phyloP scores from a whole-genome alignment of 495 filamentous ascomycete species.

The Choiromyces venosus region DNA sequence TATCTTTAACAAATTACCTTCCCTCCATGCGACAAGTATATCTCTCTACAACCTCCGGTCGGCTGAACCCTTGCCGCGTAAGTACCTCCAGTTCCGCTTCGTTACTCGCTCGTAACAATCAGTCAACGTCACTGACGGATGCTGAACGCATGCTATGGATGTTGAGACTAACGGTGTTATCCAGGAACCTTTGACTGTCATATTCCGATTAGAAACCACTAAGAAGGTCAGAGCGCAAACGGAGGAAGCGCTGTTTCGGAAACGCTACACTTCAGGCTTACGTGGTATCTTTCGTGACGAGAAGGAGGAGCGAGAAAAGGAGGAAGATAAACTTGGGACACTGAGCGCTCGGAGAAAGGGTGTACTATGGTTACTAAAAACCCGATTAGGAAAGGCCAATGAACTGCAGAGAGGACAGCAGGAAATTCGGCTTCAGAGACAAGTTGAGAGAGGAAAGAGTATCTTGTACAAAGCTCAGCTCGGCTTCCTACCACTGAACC shows the following conservation, averaged over 20 bases:
- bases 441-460: constrained; percentile 83
- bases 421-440: constrained; percentile 74
- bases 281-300: constrained; percentile 42
- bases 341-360: constrained; percentile 65
- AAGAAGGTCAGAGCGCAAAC: constrained; percentile 76
- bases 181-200: constrained; percentile 70
- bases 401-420: constrained; percentile 82
- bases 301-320: constrained; percentile 58
- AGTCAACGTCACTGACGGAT: constrained; percentile 54
- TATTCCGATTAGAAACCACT: constrained; percentile 69
- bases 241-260: constrained; percentile 57
- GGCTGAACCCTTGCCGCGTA: constrained; percentile 49
- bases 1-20: constrained; percentile 69
- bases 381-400: constrained; percentile 66
- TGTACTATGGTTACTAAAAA: constrained; percentile 73
- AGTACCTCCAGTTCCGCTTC: constrained; percentile 44
- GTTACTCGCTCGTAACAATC: constrained; percentile 43
- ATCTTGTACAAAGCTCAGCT: constrained; percentile 64
- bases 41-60: constrained; percentile 63
- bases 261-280: constrained; percentile 52
- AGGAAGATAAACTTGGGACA: constrained; percentile 61
- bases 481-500: constrained; percentile 27
- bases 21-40: constrained; percentile 80
- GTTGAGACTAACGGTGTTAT: constrained; percentile 74
- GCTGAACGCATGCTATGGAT: constrained; percentile 71